A percentile compares a stretch with the other conserved stretches of the same genome.
phyloP scores from a whole-genome alignment of 164 flowering plant species.

The Vitis cinerea region DNA sequence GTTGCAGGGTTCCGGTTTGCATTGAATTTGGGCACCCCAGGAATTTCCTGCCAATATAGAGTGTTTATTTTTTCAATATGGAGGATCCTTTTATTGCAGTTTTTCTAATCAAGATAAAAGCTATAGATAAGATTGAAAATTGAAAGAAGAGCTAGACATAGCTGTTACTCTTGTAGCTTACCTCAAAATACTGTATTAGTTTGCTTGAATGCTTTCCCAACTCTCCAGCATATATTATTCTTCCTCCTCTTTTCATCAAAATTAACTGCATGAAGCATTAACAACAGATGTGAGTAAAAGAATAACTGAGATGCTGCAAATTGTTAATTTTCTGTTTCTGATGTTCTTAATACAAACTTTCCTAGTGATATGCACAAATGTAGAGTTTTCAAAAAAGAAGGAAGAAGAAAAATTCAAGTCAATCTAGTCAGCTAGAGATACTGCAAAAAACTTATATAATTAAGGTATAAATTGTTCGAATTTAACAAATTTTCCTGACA shows the following conservation, averaged over 20 bases:
- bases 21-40: constrained; percentile 36
- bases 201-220: constrained; percentile 34
- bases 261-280: constrained; percentile 28
- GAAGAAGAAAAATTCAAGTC: too few relatives aligned
- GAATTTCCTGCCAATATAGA: constrained; percentile 25
- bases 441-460: too few relatives aligned
- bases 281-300: background rate
- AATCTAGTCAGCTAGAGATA: too few relatives aligned
- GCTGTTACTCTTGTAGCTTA: background rate
- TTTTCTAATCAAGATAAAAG: background rate
- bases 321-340: too few relatives aligned
- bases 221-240: constrained; percentile 32
- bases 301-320: background rate
- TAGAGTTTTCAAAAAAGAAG: too few relatives aligned
- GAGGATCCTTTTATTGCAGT: background rate
- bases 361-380: too few relatives aligned
- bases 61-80: background rate
- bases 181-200: constrained; percentile 39
- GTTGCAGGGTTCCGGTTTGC: constrained; percentile 45
- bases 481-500: too few relatives aligned
- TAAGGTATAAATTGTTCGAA: too few relatives aligned
- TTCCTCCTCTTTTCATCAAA: constrained; percentile 43
- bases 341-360: too few relatives aligned
- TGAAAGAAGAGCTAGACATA: background rate
- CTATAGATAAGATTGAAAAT: background rate